A percentile compares a stretch with the other conserved stretches of the same genome.
These are phyloP conservation scores for Colletotrichum sidae DNA, from an alignment of 2,329 filamentous ascomycete genomes.

Conservation along the genomic window DNA sequence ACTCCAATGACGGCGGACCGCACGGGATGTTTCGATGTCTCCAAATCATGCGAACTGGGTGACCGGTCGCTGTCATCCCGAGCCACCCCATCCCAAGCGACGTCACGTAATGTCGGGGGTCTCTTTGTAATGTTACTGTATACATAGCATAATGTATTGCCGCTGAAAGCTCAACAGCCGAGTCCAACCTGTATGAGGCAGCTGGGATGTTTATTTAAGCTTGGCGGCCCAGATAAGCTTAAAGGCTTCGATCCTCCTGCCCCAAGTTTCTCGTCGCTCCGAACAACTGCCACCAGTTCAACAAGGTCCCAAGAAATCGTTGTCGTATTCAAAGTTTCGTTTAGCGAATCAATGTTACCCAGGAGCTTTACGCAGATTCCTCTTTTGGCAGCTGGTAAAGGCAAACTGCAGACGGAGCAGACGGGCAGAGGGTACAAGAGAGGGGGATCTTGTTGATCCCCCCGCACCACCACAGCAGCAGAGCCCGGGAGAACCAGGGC, in stretches of 20 bases:
- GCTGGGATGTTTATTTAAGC: neutral
- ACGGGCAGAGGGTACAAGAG: neutral
- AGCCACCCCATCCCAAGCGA: neutral
- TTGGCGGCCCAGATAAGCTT: slow-evolving; percentile 35
- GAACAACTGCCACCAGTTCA: slow-evolving; percentile 15
- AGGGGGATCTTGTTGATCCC: slow-evolving; percentile 13
- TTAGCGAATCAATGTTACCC: neutral
- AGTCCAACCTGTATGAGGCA: slow-evolving; percentile 27
- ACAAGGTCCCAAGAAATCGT: neutral
- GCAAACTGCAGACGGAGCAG: slow-evolving; percentile 2
- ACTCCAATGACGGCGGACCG: neutral
- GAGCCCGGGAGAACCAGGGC: too few species aligned
- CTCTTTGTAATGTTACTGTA: too few species aligned
- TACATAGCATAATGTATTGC: neutral
- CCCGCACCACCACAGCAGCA: slow-evolving; percentile 4
- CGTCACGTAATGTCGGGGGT: neutral
- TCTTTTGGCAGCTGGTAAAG: slow-evolving; percentile 15
- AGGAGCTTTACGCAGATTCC: slow-evolving; percentile 16
- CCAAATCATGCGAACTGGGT: slow-evolving; percentile 2
- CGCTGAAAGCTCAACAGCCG: slow-evolving; percentile 23
- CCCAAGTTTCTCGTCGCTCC: slow-evolving; percentile 31
- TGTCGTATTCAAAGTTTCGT: neutral
- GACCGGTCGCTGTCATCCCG: neutral
- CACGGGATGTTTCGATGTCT: neutral
- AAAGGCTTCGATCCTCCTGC: slow-evolving; percentile 31